Conservation (phyloP, 371 early-diverging fungal species). For the Nematocida sp. region DNA sequence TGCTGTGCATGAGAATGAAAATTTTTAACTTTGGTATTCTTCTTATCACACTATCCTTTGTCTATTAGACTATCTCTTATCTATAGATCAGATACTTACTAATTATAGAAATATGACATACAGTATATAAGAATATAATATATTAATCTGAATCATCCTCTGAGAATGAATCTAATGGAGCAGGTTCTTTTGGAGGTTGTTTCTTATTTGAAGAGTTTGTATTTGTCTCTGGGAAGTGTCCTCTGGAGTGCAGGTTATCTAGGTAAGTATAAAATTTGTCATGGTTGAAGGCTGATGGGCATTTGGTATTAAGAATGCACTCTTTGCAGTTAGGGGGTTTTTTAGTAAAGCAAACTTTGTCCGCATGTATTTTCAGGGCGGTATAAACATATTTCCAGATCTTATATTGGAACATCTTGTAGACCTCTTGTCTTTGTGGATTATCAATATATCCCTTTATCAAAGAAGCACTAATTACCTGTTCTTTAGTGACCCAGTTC, state of each 20-base stretch:
- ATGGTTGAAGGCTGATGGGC: background rate
- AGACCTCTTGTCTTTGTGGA: background rate
- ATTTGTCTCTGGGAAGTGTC: slow-evolving; percentile 3
- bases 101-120: background rate
- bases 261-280: background rate
- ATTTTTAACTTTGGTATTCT: background rate
- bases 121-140: background rate
- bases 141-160: background rate
- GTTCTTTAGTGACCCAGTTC: slow-evolving; percentile 7
- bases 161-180: background rate
- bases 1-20: slow-evolving; percentile 8
- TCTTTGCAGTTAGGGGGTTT: slow-evolving; percentile 12
- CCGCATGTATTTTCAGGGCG: background rate
- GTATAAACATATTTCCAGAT: background rate
- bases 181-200: background rate
- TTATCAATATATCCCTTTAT: background rate
- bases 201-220: background rate
- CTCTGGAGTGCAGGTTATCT: background rate
- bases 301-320: slow-evolving; percentile 14
- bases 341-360: background rate
- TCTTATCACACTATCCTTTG: background rate
- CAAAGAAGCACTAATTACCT: background rate
- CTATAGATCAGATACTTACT: background rate
- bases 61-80: background rate
- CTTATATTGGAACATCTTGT: background rate